Percentiles rank a stretch among this genome's conserved stretches.
phyloP scores from a whole-genome alignment of 75 land plant species.

The Chamaecyparis obtusa region DNA sequence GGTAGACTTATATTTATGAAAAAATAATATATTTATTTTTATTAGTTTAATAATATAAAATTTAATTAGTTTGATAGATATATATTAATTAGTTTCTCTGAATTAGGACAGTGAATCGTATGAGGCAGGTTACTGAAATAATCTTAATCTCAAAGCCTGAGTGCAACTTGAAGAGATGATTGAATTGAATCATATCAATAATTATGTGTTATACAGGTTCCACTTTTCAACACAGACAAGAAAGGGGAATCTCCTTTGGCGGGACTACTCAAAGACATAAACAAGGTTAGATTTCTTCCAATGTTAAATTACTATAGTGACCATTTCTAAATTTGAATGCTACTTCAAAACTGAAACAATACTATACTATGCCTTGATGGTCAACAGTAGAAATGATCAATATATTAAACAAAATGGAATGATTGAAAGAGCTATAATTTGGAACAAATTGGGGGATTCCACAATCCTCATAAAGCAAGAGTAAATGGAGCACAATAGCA shows the following conservation, averaged over 20 bases:
- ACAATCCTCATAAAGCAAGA: not conserved
- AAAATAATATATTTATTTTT: not conserved
- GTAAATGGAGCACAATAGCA: not conserved
- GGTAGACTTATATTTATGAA: not conserved
- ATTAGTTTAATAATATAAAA: not conserved
- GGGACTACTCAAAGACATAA: slow-evolving; percentile 21
- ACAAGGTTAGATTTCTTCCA: slow-evolving; percentile 14
- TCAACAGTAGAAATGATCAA: not conserved
- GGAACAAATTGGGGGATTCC: not conserved
- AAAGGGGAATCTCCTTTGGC: slow-evolving; percentile 19
- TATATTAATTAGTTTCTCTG: not conserved
- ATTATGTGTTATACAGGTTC: slow-evolving; percentile 26
- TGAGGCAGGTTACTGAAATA: slow-evolving; percentile 1
- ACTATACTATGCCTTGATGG: not conserved
- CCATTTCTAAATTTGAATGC: not conserved
- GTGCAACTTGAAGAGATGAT: not conserved
- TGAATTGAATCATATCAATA: not conserved
- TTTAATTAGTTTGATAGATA: not conserved
- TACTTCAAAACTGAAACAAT: not conserved
- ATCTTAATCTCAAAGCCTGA: not conserved
- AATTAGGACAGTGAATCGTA: not conserved
- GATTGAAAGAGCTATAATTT: not conserved
- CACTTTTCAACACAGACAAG: slow-evolving; percentile 21
- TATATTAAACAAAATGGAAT: not conserved
- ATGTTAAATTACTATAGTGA: not conserved